phyloP scores from a whole-genome alignment of 2,329 filamentous ascomycete species.

The Monosporascus cannonballus region DNA sequence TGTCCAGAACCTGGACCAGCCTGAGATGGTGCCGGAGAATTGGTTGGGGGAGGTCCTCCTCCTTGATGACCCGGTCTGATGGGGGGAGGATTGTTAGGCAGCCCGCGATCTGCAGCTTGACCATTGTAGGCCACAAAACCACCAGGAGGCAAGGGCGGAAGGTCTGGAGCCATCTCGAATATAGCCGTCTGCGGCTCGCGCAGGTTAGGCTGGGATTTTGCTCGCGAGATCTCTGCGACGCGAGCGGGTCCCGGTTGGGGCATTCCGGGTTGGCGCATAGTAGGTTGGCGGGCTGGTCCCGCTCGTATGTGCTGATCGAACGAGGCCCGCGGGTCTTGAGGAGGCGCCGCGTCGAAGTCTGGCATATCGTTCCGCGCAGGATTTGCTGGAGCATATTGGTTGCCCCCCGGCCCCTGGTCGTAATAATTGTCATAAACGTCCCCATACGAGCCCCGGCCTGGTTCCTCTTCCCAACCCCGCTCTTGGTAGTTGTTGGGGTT shows the following conservation, averaged over 20 bases:
- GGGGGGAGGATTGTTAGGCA: slow-evolving; percentile 21
- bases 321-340: slow-evolving; percentile 32
- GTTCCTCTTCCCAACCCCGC: slow-evolving; percentile 29
- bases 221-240: slow-evolving; percentile 49
- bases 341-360: slow-evolving; percentile 36
- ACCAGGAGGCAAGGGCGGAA: slow-evolving; percentile 44
- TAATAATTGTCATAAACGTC: slow-evolving; percentile 53
- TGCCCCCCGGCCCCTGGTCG: slow-evolving; percentile 28
- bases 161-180: slow-evolving; percentile 67
- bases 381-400: slow-evolving; percentile 25
- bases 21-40: slow-evolving; percentile 6
- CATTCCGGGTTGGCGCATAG: slow-evolving; percentile 16
- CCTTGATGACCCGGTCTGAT: slow-evolving; percentile 21
- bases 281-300: slow-evolving; percentile 25
- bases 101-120: slow-evolving; percentile 12
- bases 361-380: slow-evolving; percentile 28
- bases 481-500: slow-evolving; percentile 11
- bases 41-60: slow-evolving; percentile 14
- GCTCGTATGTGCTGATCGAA: slow-evolving; percentile 44
- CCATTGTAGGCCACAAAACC: slow-evolving; percentile 27
- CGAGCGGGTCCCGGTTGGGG: slow-evolving; percentile 45
- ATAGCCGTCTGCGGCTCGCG: slow-evolving; percentile 59
- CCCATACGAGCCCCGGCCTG: slow-evolving; percentile 35
- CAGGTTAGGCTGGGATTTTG: slow-evolving; percentile 63
- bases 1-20: slow-evolving; percentile 41